Evolutionary conservation across 2,329 filamentous ascomycete genomes (phyloP), one percentile per base, ranked within the genome.

Genomic region (Ophiostoma triangulosporum): DNA sequence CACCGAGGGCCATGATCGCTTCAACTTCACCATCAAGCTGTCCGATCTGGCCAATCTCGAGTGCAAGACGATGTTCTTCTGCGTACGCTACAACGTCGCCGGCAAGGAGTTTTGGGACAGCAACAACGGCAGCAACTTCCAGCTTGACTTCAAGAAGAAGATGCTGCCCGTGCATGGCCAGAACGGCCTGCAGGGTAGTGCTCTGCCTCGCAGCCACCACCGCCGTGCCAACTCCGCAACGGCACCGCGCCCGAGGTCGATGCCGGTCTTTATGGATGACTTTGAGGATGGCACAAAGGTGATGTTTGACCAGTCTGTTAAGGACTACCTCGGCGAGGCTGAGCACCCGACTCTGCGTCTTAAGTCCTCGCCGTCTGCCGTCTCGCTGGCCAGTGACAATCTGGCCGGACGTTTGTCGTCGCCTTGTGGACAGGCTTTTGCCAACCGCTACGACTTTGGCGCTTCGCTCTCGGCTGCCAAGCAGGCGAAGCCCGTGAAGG

Each of bases 31-130:
- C 67, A 94, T 98, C 73, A 91, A 90, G 72, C 70, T 98, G 55
- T 84, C 89, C 20, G 93, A 98, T 64, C 83, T 89, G 62, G 86
- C 88, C 45, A 91, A 96, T 66, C 76, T 98, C 46, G 90, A 96
- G 67, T 80, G 81, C 59, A 97, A 96, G 76, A 95, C 89, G 0
- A 74, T 98, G 64, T 88, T 90, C 68, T 82, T 97, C 64, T 97
- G 93, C 68, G 77, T 96, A 50, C 85, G 88, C 51, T 98, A 97
- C 69, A 80, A 73, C 36, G 88, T 95, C 55, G 83, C 83, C 58
- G 88, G 88, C 17, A 77, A 84, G 57, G 91, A 97, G 62, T 87
- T 81, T 67, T 98, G 93, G 93, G 93, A 98, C 69, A 98, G 91
- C 75, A 98, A 98, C 66, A 73, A 74, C 61, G 73, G 74, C 29